Base-by-base conservation (phyloP, 73 alveolate species). In the Paramecium caudatum region DNA sequence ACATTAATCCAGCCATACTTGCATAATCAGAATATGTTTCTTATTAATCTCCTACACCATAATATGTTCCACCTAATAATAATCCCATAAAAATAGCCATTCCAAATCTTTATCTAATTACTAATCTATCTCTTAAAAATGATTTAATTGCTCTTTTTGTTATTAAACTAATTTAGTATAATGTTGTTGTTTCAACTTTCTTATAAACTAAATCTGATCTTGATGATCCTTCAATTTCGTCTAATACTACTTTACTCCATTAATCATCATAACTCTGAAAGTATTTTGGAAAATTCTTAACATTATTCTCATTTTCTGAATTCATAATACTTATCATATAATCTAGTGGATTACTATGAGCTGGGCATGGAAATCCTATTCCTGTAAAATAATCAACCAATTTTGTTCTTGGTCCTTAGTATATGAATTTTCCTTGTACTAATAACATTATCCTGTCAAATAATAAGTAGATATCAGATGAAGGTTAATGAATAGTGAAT, bases 291-390 rank as follows among this genome's bases (percentile, higher is more conserved):
- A 33, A 85, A 41, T 85, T 85, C 15, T 33, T 16, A 17, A 46
- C 37, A 27, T 85, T 85, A 6, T 61, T 12, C 62, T 85, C 34
- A 50, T 50, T 39, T 46, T 86, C 90, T 15, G 63, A 32, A 43
- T 86, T 87, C 87, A 41, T 86, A 5, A 86, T 86, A 41, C 92
- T 61, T 90, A 94, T 90, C 80, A 93, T 61, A 68, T 91, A 92
- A 68, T 96, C 99, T 50, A 97, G 96, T 1, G 99, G 99, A 45
- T 96, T 96, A 39, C 85, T 47, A 46, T 47, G 93, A 41, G 70
- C 90, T 32, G 97, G 98, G 70, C 96, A 94, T 8, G 47, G 8
- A 25, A 91, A 91, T 1, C 97, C 99, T 25, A 93, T 46, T 5
- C 36, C 50, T 30, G 50, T 27, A 80, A 96, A 96, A 91, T 96